Conservation (phyloP, 768 basidiomycete species). For the Hortiboletus flavorubellus region DNA sequence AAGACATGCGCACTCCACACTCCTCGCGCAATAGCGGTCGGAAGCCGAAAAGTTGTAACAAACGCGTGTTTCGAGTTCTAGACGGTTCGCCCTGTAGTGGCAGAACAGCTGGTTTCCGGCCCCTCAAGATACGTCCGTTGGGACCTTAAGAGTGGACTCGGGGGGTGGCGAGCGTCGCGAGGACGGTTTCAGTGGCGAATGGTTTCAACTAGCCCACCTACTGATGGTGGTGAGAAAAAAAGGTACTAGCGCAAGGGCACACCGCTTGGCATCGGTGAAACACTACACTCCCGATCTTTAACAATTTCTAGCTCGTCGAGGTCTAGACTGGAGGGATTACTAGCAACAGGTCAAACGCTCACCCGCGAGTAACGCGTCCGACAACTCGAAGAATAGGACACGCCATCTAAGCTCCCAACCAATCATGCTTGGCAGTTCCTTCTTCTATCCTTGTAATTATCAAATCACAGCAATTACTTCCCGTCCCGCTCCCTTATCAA, state of each 20-base stretch:
- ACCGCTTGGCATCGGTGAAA: not conserved
- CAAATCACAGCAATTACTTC: conserved; percentile 1
- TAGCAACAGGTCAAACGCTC: not conserved
- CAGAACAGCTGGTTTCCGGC: conserved; percentile 3
- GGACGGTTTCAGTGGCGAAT: not conserved
- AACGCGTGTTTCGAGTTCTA: conserved; percentile 13
- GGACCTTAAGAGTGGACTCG: not conserved
- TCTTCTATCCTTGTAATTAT: not conserved
- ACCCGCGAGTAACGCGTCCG: not conserved
- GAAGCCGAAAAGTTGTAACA: not conserved
- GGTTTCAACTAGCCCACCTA: not conserved
- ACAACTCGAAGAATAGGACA: not conserved
- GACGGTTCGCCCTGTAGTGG: not conserved
- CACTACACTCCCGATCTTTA: no score
- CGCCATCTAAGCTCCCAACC: not conserved
- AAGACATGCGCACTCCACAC: conserved; percentile 11
- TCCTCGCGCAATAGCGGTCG: not conserved
- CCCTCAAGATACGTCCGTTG: not conserved
- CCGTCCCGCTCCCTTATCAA: conserved; percentile 25
- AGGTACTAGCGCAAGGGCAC: not conserved
- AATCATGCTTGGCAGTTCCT: not conserved
- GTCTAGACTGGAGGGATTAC: not conserved
- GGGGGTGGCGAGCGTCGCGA: no score
- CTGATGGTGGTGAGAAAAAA: not conserved
- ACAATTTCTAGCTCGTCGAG: not conserved